Percentiles rank a stretch among this genome's conserved stretches.
phyloP scores from a whole-genome alignment of 345 rosid genomes.

The Conringia planisiliqua region DNA sequence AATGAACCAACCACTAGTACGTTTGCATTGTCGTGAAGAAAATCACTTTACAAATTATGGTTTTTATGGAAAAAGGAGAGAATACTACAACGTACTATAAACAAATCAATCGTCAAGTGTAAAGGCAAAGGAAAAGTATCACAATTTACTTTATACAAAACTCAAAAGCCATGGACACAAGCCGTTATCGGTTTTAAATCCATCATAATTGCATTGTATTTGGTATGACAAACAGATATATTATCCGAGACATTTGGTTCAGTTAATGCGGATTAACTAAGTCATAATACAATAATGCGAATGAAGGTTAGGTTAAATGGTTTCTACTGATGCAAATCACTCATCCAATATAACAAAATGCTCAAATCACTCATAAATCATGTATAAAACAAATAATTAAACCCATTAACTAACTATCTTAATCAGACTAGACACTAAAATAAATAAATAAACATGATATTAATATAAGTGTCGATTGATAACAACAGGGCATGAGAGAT shows the following conservation, averaged over 20 bases:
- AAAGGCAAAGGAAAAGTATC: neutral
- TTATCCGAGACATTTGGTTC: neutral
- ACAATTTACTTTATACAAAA: neutral
- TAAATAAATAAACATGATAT: neutral
- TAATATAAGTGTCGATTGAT: neutral
- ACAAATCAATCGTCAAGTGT: neutral
- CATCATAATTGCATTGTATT: neutral
- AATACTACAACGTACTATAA: neutral
- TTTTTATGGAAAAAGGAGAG: neutral
- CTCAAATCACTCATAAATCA: neutral
- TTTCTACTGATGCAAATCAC: neutral
- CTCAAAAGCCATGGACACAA: neutral
- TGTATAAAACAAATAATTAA: neutral
- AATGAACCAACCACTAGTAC: neutral
- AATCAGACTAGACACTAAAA: neutral
- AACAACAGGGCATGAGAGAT: conserved; percentile 2
- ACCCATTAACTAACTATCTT: neutral
- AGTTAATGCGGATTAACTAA: neutral
- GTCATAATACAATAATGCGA: neutral
- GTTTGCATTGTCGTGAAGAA: neutral
- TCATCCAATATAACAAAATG: neutral
- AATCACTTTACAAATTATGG: neutral
- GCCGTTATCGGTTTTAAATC: neutral
- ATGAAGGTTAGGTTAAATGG: neutral
- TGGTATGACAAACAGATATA: neutral